phyloP scores from a whole-genome alignment of 1,284 basidiomycete genomes.

The Boletus sp. region DNA sequence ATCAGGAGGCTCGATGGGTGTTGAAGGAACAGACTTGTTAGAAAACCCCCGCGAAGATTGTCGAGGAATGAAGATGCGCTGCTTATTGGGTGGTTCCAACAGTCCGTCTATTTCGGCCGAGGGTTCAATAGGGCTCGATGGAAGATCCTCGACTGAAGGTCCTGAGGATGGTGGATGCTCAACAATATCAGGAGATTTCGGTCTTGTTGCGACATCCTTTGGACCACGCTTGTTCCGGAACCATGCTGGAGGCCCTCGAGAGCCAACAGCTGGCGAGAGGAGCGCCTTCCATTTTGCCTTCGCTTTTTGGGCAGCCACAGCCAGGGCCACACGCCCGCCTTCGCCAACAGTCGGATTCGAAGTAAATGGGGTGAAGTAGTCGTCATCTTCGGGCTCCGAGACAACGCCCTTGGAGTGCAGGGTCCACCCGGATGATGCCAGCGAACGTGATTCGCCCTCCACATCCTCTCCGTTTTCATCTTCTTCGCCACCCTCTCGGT shows the following conservation, averaged over 20 bases:
- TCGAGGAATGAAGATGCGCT: constrained; percentile 35
- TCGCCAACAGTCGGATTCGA: constrained; percentile 24
- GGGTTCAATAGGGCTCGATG: constrained; percentile 23
- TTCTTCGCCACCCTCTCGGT: constrained; percentile 35
- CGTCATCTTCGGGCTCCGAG: constrained; percentile 44
- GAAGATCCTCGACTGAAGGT: constrained; percentile 27
- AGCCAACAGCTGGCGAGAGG: constrained; percentile 34
- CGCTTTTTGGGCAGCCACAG: constrained; percentile 50
- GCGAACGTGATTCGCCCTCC: constrained; percentile 46
- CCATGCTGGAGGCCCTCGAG: constrained; percentile 36
- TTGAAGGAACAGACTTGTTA: constrained; percentile 36
- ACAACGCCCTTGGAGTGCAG: constrained; percentile 38
- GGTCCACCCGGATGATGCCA: constrained; percentile 52
- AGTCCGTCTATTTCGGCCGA: constrained; percentile 8
- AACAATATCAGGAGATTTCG: constrained; percentile 26
- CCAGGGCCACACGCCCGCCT: constrained; percentile 40
- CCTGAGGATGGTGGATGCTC: constrained; percentile 25
- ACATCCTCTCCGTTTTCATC: constrained; percentile 40
- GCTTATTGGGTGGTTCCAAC: constrained; percentile 26
- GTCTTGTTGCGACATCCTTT: constrained; percentile 7
- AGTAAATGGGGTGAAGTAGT: constrained; percentile 33
- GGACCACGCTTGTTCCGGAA: constrained; percentile 23
- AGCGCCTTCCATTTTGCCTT: constrained; percentile 57
- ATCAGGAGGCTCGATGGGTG: constrained; percentile 33
- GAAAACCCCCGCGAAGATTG: constrained; percentile 37